Base-by-base conservation (phyloP, 2,329 filamentous ascomycete species). In the Ascochyta rabiei region DNA sequence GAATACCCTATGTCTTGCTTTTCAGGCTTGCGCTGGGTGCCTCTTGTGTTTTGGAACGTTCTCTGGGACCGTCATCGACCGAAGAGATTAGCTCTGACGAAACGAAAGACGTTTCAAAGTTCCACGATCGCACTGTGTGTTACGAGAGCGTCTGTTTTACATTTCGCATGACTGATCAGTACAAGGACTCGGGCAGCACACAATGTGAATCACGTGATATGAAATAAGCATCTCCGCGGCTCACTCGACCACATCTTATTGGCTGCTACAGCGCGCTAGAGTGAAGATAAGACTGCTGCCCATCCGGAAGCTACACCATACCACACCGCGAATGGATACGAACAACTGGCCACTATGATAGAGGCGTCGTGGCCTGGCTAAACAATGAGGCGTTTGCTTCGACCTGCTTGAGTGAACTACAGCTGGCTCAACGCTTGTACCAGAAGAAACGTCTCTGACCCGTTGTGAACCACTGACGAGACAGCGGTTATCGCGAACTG, bases 361-460 rank as follows among this genome's bases (percentile, higher is more conserved):
- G 30, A 30, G n/a, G 12, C 6, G 23, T 42, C 31, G 28, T 35
- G 16, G 45, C 34, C n/a, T 49, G 48, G 52, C 46, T 50, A 50
- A 50, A 46, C 46, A 50, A 42, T n/a, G 52, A 42, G 52, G 42
- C 47, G 52, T 55, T 46, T 50, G 52, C 46, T 55, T 54, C 39
- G 40, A 49, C 40, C n/a, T 19, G 52, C 45, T 54, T 49, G 24
- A n/a, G 16, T 19, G 46, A 6, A 30, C 28, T 30, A 13, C 12
- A 4, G 12, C 28, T 4, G 28, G 28, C 28, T 30, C 12, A 13
- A 15, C 10, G 26, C 28, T 10, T 5, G 5, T 15, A 13, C 10
- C 12, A 15, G 12, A 12, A 30, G 12, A 30, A 30, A 28, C 8
- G 24, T 13, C 12, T 30, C 28, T 30, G 12, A 10, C 4, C 28